Evolutionary conservation across 2,329 filamentous ascomycete genomes (phyloP), one percentile per base, ranked within the genome.

Genomic region (Grosmannia penicillata): DNA sequence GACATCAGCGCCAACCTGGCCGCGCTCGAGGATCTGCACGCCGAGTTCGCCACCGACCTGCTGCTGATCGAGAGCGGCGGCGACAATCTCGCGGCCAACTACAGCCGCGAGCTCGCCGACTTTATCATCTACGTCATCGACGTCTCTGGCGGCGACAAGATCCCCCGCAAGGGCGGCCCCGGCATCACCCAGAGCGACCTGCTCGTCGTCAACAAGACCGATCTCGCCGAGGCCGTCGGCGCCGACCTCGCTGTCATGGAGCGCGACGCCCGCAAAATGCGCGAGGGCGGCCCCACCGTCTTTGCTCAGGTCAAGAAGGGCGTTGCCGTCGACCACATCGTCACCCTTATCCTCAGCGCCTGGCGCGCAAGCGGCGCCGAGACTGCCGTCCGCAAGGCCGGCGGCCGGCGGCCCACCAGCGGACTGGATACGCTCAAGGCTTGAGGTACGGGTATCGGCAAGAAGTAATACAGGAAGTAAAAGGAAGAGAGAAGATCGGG

Each of bases 111-210:
- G 61, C 67, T 98, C 47, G 91, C 91, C 2, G 91, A 98, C 59
- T 98, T 82, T 57, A 98, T 98, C 60, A 80, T 98, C 61, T 98
- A 98, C 57, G 91, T 98, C 23, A 96, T 98, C 50, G 91, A 98
- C 59, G 91, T 98, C 15, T 82, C 78, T 40, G 91, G 91, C 18
- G 91, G 91, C 11, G 91, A 98, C 60, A 98, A 98, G 71, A 80
- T 98, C 36, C 91, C 91, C 0, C 65, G 91, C 22, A 98, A 98
- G 64, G 91, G 91, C 22, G 91, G 91, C 0, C 91, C 91, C 0
- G 91, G 91, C 2, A 98, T 98, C 56, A 98, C 91, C 6, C 89
- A 95, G 63, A 91, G 82, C 51, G 91, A 98, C 47, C 57, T 98
- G 57, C 61, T 98, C 47, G 72, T 98, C 17, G 84, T 98, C 37